These are phyloP conservation scores for Botryococcus braunii DNA, from an alignment of 163 green algal species.

Conservation along the genomic window DNA sequence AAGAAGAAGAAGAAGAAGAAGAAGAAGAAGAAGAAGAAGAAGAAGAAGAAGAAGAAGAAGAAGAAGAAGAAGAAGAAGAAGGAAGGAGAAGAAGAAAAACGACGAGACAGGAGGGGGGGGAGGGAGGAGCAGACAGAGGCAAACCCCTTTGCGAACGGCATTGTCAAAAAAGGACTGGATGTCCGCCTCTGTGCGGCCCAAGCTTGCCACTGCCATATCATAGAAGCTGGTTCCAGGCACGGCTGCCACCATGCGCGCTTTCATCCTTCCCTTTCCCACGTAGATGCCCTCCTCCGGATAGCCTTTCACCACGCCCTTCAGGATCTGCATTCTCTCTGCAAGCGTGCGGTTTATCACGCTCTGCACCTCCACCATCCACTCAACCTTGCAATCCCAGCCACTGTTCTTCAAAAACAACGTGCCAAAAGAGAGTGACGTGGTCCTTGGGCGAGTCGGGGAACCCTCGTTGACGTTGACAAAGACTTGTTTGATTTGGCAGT, in stretches of 20 bases:
- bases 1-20: no score
- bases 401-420: no score
- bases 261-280: conserved; percentile 9
- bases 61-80: conserved; percentile 14
- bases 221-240: conserved; percentile 26
- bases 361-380: not conserved
- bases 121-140: not conserved
- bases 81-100: conserved; percentile 13
- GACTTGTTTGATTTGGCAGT: no score
- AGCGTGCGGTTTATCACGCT: conserved; percentile 30
- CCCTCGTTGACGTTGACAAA: no score
- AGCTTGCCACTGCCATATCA: conserved; percentile 16
- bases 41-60: not conserved
- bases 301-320: conserved; percentile 7
- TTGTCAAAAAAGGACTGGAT: conserved; percentile 44
- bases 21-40: no score
- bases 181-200: conserved; percentile 25
- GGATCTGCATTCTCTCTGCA: conserved; percentile 22
- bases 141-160: conserved; percentile 21
- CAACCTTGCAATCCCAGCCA: not conserved
- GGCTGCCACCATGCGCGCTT: conserved; percentile 32
- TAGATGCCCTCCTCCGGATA: conserved; percentile 21
- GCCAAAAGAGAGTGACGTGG: no score
- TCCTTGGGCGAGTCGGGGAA: no score
- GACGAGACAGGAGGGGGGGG: no score